These are phyloP conservation scores for Willaertia magna DNA, from an alignment of 208 protist genomes.

Conservation along the genomic window DNA sequence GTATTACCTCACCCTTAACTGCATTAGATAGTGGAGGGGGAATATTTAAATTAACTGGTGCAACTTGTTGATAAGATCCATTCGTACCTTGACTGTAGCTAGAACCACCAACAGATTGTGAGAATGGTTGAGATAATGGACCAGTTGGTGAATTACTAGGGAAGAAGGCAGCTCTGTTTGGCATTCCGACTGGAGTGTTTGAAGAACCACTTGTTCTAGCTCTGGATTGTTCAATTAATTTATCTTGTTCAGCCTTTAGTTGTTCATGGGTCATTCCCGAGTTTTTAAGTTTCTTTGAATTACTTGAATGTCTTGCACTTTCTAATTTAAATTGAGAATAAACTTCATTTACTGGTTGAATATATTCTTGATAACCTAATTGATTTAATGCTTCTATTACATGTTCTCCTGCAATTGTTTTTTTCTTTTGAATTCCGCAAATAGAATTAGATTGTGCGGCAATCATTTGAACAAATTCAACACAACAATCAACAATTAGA, in stretches of 20 bases:
- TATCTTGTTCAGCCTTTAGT: neutral
- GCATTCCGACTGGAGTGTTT: neutral
- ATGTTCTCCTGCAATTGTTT: neutral
- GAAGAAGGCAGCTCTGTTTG: neutral
- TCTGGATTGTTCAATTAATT: neutral
- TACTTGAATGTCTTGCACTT: neutral
- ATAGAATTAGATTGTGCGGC: neutral
- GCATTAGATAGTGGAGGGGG: neutral
- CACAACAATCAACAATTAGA: neutral
- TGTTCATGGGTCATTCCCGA: neutral
- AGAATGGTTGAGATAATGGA: neutral
- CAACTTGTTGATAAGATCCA: neutral
- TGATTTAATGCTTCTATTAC: neutral
- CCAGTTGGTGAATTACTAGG: neutral
- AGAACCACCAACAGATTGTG: neutral
- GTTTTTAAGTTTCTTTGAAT: neutral
- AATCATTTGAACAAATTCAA: constrained; percentile 11
- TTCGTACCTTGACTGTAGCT: too few species aligned
- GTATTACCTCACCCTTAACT: neutral
- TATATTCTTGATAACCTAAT: neutral
- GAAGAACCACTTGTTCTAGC: neutral
- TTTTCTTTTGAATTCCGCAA: neutral
- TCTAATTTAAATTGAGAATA: neutral
- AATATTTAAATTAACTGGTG: neutral
- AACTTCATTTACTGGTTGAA: neutral